Base-by-base conservation (phyloP, 495 filamentous ascomycete species). In the Talaromyces proteolyticus region DNA sequence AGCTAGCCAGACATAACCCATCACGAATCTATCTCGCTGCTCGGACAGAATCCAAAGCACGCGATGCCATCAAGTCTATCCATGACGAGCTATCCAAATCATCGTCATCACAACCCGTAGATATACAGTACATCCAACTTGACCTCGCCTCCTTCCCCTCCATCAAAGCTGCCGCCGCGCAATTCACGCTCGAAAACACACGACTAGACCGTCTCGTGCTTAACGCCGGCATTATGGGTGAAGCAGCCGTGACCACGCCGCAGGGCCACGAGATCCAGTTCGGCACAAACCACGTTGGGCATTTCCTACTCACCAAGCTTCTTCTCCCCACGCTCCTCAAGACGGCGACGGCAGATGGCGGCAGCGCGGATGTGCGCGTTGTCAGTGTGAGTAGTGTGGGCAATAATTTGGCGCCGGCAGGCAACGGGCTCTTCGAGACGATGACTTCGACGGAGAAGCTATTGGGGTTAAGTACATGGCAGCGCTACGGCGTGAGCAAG, bases 181-280 rank as follows among this genome's bases (percentile, higher is more conserved):
- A 55, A 10, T 80, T 84, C 65, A 65, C 62, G 8, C 40, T 66
- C 6, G 60, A 75, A 8, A 67, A 69, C 24, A 59, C 68, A 18
- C 74, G 76, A 1, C 59, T 87, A n/a, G 81, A 90, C 51, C 60
- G 82, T 22, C 65, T 92, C 2, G 69, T 89, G 26, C 78, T 81
- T 64, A 91, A 89, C 54, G 86, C 86, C 3, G 85, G 84, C 29
- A 74, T 86, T 52, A 84, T 87, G 79, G 79, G 68, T 0, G 51
- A 72, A 6, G 69, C 76, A 0, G 67, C 59, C 6, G 57, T 58
- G 0, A 53, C 66, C 1, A 84, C 83, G 0, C 58, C 69, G 3
- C 81, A 88, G 18, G 83, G 85, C n/a, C 84, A 81, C 58, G 85
- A 90, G 57, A 70, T 81, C 24, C 81, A 87, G 49, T 80, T 89